These are phyloP conservation scores for Trametes coccinea DNA, from an alignment of 768 basidiomycete species.

Conservation along the genomic window DNA sequence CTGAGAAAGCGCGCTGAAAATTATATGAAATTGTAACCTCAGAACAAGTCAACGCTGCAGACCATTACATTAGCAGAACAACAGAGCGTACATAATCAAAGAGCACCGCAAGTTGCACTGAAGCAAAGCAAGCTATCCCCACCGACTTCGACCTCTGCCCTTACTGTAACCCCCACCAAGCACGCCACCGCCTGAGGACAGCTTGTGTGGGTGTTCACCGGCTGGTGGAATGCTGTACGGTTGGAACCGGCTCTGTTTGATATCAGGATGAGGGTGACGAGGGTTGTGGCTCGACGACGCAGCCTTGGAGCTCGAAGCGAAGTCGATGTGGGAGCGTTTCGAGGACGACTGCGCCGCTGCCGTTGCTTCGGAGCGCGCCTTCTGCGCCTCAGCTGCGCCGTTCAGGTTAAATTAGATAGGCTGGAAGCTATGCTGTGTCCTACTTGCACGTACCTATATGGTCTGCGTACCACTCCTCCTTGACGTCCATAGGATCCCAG, in stretches of 20 bases:
- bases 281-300: background rate
- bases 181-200: slow-evolving; percentile 5
- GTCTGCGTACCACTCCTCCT: slow-evolving; percentile 73
- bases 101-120: too few relatives aligned
- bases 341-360: slow-evolving; percentile 38
- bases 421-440: background rate
- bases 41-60: too few relatives aligned
- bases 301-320: slow-evolving; percentile 32
- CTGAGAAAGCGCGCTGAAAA: too few relatives aligned
- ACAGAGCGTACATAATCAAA: too few relatives aligned
- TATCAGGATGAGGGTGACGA: background rate
- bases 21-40: too few relatives aligned
- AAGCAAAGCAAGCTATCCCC: slow-evolving; percentile 6
- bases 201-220: background rate
- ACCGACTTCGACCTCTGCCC: slow-evolving; percentile 14
- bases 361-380: slow-evolving; percentile 43
- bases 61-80: too few relatives aligned
- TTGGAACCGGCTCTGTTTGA: background rate
- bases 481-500: slow-evolving; percentile 71
- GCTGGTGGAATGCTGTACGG: background rate
- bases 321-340: slow-evolving; percentile 46
- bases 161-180: slow-evolving; percentile 17
- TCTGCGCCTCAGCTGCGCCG: slow-evolving; percentile 40
- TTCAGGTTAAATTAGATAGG: too few relatives aligned
- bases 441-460: slow-evolving; percentile 65